Evolutionary conservation across 2,329 filamentous ascomycete species (phyloP), one percentile per base, ranked within the genome.

Genomic region (Ceratocystis harringtonii): DNA sequence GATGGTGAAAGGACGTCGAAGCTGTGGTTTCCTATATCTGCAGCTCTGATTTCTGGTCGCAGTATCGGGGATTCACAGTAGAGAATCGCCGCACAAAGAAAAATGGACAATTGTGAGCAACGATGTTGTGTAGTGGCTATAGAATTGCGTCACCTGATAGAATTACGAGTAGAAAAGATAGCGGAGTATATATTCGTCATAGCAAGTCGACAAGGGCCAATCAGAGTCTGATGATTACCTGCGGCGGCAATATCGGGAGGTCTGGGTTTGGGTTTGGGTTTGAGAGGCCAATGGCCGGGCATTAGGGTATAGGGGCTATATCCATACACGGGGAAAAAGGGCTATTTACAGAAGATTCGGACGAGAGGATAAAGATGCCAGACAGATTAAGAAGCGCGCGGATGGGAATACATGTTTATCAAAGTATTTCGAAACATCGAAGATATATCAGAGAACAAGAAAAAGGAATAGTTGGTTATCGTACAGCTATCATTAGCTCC

Each of bases 181-280:
- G 61, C 36, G 65, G 65, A 22, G 48, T 15, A 15, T 8, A 28
- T 15, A 19, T 48, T n/a, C n/a, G 8, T 22, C 52, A 17, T 19
- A 28, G 17, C 8, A 43, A 19, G 5, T 5, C 5, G 4, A 19
- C n/a, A 19, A 41, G 5, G 7, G 28, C 62, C 65, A 67, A 67
- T 67, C 44, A 64, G 15, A 45, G 10, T 10, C 3, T 22, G 6
- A 30, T 25, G 44, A 67, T 67, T 67, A 67, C 44, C 57, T 44
- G 32, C 36, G 1, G 30, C 7, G 52, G 43, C 15, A 28, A 32
- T 8, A 15, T 15, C 5, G 43, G 7, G 22, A 5, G 50, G 48
- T 28, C 28, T 28, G 3, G 28, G 3, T 5, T 28, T 5, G 4
- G 22, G 52, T 12, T 5, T 30, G 25, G 25, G 22, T 57, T 30